Evolutionary conservation across 345 rosid species (phyloP).

Genomic region (Stellera chamaejasme): DNA sequence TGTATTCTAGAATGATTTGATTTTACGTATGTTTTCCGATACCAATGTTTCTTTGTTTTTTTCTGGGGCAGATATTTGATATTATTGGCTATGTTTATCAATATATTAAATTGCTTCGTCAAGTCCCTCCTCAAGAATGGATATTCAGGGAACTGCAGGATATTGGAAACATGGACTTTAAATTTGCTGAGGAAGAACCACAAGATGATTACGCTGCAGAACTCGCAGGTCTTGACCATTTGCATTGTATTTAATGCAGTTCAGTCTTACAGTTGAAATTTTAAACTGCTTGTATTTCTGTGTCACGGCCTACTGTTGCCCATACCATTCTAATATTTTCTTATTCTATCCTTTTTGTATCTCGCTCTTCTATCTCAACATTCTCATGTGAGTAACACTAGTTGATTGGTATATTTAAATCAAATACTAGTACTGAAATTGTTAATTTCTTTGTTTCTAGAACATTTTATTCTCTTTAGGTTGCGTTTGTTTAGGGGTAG

Average conservation of each 20-base stretch:
- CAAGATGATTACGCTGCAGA: slow-evolving; percentile 97
- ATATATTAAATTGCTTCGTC: slow-evolving; percentile 65
- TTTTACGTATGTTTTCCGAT: background rate
- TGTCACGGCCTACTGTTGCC: background rate
- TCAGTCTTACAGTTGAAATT: background rate
- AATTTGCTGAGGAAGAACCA: slow-evolving; percentile 90
- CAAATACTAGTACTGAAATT: no score
- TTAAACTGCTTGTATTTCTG: slow-evolving; percentile 2
- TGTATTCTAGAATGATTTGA: slow-evolving; percentile 8
- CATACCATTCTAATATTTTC: no score
- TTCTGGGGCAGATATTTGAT: slow-evolving; percentile 55
- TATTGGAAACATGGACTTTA: slow-evolving; percentile 89
- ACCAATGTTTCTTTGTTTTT: background rate
- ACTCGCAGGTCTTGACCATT: slow-evolving; percentile 63
- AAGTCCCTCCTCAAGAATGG: slow-evolving; percentile 87
- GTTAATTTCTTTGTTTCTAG: no score
- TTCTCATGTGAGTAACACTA: no score
- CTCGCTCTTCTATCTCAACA: no score
- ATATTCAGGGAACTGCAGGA: slow-evolving; percentile 95
- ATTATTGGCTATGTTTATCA: slow-evolving; percentile 82
- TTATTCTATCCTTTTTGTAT: no score
- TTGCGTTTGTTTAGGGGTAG: no score
- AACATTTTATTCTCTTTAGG: no score
- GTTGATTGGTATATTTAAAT: no score
- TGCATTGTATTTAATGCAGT: background rate